A percentile compares a stretch with the other conserved stretches of the same genome.
phyloP scores from a whole-genome alignment of 257 asterid genomes.

The Craterostigma plantagineum region DNA sequence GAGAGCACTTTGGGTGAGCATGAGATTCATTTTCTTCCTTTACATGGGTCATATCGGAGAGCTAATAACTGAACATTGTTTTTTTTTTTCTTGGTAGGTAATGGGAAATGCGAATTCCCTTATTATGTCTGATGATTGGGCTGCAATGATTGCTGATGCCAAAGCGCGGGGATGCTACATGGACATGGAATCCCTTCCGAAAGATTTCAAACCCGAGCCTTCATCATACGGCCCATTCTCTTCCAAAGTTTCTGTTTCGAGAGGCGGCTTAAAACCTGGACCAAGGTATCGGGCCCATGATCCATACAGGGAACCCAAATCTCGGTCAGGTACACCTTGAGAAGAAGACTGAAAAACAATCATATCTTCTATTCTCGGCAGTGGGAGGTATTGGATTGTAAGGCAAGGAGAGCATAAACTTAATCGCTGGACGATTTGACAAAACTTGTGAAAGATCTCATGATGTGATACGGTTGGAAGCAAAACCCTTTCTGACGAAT shows the following conservation, averaged over 20 bases:
- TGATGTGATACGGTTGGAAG: too few relatives aligned
- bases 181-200: conserved; percentile 86
- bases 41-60: neutral
- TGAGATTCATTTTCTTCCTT: neutral
- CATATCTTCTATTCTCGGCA: conserved; percentile 24
- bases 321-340: conserved; percentile 56
- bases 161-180: conserved; percentile 68
- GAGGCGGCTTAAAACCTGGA: conserved; percentile 49
- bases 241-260: conserved; percentile 29
- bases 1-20: conserved; percentile 94
- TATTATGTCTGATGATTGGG: conserved; percentile 90
- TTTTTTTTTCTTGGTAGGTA: conserved; percentile 48
- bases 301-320: conserved; percentile 52
- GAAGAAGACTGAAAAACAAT: conserved; percentile 81
- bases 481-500: too few relatives aligned
- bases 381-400: conserved; percentile 45
- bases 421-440: too few relatives aligned
- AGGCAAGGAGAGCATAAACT: neutral
- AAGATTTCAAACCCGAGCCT: conserved; percentile 52
- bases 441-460: conserved; percentile 7
- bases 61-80: neutral
- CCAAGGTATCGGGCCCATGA: conserved; percentile 61
- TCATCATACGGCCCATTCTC: conserved; percentile 20
- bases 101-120: conserved; percentile 91
- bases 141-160: conserved; percentile 73